These are phyloP conservation scores for Clarireedia sp. DNA, from an alignment of 2,329 filamentous ascomycete species.

Conservation along the genomic window DNA sequence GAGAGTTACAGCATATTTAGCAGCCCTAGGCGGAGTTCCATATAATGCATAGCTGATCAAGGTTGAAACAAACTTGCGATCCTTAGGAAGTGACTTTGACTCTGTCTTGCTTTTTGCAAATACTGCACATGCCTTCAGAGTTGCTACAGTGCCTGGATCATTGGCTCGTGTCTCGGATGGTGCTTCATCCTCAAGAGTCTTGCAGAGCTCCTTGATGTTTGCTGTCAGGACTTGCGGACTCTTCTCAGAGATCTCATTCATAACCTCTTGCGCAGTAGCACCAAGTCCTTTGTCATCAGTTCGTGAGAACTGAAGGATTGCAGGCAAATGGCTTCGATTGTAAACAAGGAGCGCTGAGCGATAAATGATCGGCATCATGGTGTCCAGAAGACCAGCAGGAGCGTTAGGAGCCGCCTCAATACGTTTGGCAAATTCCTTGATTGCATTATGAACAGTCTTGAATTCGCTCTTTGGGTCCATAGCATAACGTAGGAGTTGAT, in stretches of 20 bases:
- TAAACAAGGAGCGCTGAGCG: slow-evolving; percentile 78
- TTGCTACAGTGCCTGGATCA: slow-evolving; percentile 71
- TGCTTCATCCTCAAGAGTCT: slow-evolving; percentile 72
- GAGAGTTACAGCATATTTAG: slow-evolving; percentile 91
- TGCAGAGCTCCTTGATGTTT: slow-evolving; percentile 85
- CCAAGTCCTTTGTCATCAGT: slow-evolving; percentile 75
- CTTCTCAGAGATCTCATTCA: slow-evolving; percentile 84
- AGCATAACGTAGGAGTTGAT: slow-evolving; percentile 81
- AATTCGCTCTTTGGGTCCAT: slow-evolving; percentile 85
- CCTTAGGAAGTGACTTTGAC: slow-evolving; percentile 71
- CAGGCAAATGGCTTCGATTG: slow-evolving; percentile 87
- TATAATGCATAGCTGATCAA: slow-evolving; percentile 77
- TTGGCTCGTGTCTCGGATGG: slow-evolving; percentile 62
- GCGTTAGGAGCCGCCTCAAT: slow-evolving; percentile 59
- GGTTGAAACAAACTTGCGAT: slow-evolving; percentile 72
- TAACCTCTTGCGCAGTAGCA: slow-evolving; percentile 73
- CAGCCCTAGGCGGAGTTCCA: slow-evolving; percentile 71
- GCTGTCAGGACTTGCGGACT: slow-evolving; percentile 89
- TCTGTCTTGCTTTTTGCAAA: slow-evolving; percentile 76
- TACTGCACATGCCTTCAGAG: slow-evolving; percentile 85
- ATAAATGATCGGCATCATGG: slow-evolving; percentile 74
- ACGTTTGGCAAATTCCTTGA: slow-evolving; percentile 81
- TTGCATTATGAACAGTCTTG: slow-evolving; percentile 78
- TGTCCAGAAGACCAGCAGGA: slow-evolving; percentile 61
- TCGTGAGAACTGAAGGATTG: slow-evolving; percentile 81